Evolutionary conservation across 495 filamentous ascomycete genomes (phyloP), one percentile per base, ranked within the genome.

Genomic region (Penicillium cosmopolitanum): DNA sequence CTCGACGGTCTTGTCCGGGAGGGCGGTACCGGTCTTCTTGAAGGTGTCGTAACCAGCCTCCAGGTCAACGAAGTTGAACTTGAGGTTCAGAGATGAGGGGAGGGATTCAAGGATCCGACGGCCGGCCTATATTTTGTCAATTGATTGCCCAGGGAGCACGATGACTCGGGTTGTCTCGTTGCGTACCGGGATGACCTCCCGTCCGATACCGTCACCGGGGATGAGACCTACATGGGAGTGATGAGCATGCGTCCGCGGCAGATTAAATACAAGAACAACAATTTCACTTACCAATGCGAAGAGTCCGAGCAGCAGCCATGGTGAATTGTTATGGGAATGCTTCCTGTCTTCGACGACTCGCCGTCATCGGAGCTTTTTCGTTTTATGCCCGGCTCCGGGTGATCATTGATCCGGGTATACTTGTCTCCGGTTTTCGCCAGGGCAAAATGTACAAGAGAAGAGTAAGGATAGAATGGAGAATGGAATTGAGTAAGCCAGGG

Each of bases 201-300:
- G 91, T 73, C 95, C 95, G 76, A 98, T 98, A 74, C 95, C 95
- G 80, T 98, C 95, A 73, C 95, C 95, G 73, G 95, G 91, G 68
- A 98, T 97, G 71, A 98, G 89, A 70, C 93, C 93, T 96, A 65
- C 48, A 66, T 16, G 12, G 52, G 38, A 51, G 13, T 28, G 21
- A 54, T 18, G 11, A 48, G 51, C 28, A 63, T 25, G 7, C 53
- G 25, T 15, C 42, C 21, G 3, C 15, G 53, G 23, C 21, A 47
- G 35, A 47, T 25, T 34, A 23, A 44, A 44, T 19, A 35, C 43
- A 9, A 5, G 21, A 1, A 16, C 10, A 11, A 2, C 43, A 44
- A 23, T 18, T 33, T 33, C 36, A 62, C 75, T 60, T 66, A 83
- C 80, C 83, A 77, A 85, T 85, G 62, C 83, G 80, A 61, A 85